Conservation (phyloP, 305 asterid genomes). For the Fraxinus platypoda region DNA sequence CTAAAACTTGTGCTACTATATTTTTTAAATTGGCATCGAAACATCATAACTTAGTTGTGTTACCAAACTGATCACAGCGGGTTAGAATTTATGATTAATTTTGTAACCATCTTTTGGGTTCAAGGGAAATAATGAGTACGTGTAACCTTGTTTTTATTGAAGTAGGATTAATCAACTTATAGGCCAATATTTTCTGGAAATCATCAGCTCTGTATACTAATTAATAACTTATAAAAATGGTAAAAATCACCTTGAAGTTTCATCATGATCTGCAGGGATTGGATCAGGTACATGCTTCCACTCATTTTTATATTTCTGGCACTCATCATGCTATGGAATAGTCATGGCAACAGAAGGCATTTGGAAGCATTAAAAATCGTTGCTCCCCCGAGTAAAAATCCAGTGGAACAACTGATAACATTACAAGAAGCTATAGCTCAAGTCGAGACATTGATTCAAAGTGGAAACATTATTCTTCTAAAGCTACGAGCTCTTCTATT, state of each 20-base stretch:
- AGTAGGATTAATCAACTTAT: not conserved
- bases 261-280: conserved; percentile 56
- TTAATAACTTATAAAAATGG: conserved; percentile 15
- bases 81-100: not conserved
- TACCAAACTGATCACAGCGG: not conserved
- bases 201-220: not conserved
- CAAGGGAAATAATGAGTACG: not conserved
- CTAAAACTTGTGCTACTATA: not conserved
- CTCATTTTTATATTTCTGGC: conserved; percentile 48
- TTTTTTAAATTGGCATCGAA: not conserved
- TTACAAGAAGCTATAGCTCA: conserved; percentile 79
- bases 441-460: conserved; percentile 65
- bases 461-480: conserved; percentile 66
- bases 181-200: not conserved
- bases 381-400: conserved; percentile 74
- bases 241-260: not conserved
- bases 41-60: not conserved
- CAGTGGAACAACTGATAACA: conserved; percentile 76
- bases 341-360: conserved; percentile 43
- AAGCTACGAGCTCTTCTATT: conserved; percentile 69
- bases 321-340: conserved; percentile 62
- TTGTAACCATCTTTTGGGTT: not conserved
- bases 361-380: conserved; percentile 60
- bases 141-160: not conserved
- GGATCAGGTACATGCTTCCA: conserved; percentile 58